phyloP scores from a whole-genome alignment of 345 rosid species.

The Melaleuca alternifolia region DNA sequence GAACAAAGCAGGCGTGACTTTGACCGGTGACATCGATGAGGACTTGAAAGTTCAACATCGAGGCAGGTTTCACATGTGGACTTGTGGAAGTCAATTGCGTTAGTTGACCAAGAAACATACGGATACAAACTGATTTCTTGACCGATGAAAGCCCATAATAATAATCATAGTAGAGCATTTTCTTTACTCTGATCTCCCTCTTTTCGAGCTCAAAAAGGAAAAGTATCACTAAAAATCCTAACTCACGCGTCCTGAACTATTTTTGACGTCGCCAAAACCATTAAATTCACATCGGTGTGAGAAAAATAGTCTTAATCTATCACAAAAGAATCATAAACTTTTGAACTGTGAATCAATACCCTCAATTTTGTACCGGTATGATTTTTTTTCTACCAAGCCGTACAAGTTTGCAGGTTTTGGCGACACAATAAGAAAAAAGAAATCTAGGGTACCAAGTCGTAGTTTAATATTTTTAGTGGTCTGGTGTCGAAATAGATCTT shows the following conservation, averaged over 20 bases:
- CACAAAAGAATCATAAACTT: neutral
- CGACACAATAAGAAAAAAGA: fast-evolving
- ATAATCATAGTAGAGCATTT: neutral
- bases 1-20: neutral
- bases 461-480: neutral
- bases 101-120: neutral
- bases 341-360: neutral
- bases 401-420: neutral
- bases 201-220: neutral
- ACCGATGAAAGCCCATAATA: neutral
- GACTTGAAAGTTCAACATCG: neutral
- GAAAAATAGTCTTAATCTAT: neutral
- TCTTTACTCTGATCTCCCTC: neutral
- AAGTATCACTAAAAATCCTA: neutral
- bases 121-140: neutral
- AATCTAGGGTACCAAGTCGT: neutral
- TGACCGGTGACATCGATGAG: neutral
- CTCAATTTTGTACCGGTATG: fast-evolving
- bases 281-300: fast-evolving
- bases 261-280: neutral
- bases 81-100: neutral
- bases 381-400: neutral
- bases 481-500: neutral
- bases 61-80: neutral
- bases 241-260: neutral